Evolutionary conservation across 345 rosid species (phyloP), one percentile per base, ranked within the genome.

Genomic region (Citrus mangshanensis): DNA sequence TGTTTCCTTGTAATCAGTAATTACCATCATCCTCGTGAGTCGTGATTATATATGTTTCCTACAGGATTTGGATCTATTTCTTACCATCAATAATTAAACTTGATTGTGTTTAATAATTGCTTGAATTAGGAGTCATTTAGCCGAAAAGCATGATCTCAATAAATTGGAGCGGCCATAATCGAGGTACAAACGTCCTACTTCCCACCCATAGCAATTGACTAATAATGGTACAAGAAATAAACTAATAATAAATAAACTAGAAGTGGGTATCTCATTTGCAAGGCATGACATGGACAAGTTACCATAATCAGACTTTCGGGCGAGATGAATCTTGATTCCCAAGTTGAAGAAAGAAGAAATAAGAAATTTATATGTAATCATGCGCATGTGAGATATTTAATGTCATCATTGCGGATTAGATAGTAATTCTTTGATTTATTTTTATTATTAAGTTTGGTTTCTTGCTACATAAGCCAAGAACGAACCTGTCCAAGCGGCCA

Each of bases 311-410:
- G 16, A 21, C 7, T 49, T 46, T 27, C 8, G 37, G 38, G 25
- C 3, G 9, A 28, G 37, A 25, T 38, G 59, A 49, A 38, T 40
- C 37, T 70, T 51, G 74, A 51, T 18, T 18, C 74, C 6, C 60
- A 49, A 49, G 6, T 49, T 18, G 69, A 34, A 65, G 69, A 65
- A 9, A 65, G 1, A 65, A 2, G 21, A 34, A 6, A 1, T 24
- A 69, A 9, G 2, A 37, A 22, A 4, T 5, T 9, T 49, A 12
- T n/a, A 12, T n/a, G 4, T 42, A 2, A 60, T n/a, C 64, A 7
- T 19, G 28, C 54, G 25, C 82, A 51, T 35, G 86, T 80, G 75
- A 32, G 46, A 68, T 25, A 9, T 37, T 30, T 71, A 70, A 46
- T 21, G 51, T 46, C 61, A 37, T 68, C 56, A 55, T 55, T 46